Evolutionary conservation across 2,329 filamentous ascomycete species (phyloP).

Genomic region (Epichloe amarillans): DNA sequence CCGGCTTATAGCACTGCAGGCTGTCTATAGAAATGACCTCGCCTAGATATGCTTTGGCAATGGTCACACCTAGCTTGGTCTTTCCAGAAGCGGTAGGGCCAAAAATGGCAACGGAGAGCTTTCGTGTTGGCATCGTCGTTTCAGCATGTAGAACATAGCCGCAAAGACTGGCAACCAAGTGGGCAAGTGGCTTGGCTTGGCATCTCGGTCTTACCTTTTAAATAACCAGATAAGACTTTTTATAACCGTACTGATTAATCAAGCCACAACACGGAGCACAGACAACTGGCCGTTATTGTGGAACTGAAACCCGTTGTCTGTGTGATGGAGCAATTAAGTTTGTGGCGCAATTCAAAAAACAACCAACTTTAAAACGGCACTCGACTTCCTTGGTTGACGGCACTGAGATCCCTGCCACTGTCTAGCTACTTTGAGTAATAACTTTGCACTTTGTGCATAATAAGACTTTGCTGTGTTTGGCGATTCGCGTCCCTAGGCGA

Average conservation of each 20-base stretch:
- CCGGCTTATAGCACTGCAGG: constrained; percentile 2
- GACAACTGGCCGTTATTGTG: too few relatives aligned
- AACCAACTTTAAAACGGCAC: too few relatives aligned
- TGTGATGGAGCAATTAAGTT: too few relatives aligned
- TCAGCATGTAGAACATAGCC: neutral
- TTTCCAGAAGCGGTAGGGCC: constrained; percentile 2
- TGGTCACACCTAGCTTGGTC: constrained; percentile 2
- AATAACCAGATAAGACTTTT: neutral
- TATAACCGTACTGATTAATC: neutral
- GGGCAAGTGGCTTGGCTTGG: neutral
- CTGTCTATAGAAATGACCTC: constrained; percentile 3
- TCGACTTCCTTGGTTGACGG: too few relatives aligned
- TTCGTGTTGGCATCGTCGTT: neutral
- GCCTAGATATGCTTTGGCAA: neutral
- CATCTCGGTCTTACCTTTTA: neutral
- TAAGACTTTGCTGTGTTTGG: too few relatives aligned
- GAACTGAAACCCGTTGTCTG: too few relatives aligned
- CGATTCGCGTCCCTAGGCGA: too few relatives aligned
- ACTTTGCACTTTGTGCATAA: too few relatives aligned
- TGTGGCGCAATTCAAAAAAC: too few relatives aligned
- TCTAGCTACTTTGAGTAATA: too few relatives aligned
- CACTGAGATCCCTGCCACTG: too few relatives aligned
- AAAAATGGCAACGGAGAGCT: neutral
- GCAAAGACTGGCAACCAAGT: neutral
- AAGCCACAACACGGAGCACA: too few relatives aligned